A percentile compares a stretch with the other conserved stretches of the same genome.
Evolutionary conservation across 208 protist species (phyloP).

Genomic region (Trypanosoma melophagium): DNA sequence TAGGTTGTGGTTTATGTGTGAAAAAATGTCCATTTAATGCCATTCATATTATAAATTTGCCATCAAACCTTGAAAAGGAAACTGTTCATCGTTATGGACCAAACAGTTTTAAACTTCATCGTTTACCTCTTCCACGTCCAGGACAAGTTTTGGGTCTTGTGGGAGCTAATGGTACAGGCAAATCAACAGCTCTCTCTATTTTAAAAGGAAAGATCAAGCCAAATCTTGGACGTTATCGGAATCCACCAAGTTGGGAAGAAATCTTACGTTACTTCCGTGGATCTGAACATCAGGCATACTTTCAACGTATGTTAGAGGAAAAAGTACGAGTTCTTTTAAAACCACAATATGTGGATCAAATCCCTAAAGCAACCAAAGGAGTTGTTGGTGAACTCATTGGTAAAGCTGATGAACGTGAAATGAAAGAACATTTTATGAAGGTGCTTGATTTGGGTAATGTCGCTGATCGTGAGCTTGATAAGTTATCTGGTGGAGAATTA

Average conservation of each 20-base stretch:
- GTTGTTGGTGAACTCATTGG: slow-evolving; percentile 92
- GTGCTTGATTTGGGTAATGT: slow-evolving; percentile 94
- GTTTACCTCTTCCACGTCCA: slow-evolving; percentile 97
- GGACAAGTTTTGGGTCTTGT: slow-evolving; percentile 99
- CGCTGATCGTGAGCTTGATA: slow-evolving; percentile 91
- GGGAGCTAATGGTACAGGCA: slow-evolving; percentile 99
- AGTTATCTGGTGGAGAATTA: slow-evolving; percentile 99
- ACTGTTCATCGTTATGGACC: slow-evolving; percentile 99
- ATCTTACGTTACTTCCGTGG: slow-evolving; percentile 99
- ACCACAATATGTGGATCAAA: slow-evolving; percentile 99
- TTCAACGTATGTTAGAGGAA: slow-evolving; percentile 98
- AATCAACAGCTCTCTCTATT: slow-evolving; percentile 99
- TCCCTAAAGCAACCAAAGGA: slow-evolving; percentile 97
- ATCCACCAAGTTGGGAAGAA: slow-evolving; percentile 97
- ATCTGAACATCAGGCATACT: slow-evolving; percentile 99
- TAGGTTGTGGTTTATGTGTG: slow-evolving; percentile 99
- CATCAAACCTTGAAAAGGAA: slow-evolving; percentile 96
- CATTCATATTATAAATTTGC: slow-evolving; percentile 99
- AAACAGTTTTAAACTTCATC: slow-evolving; percentile 99
- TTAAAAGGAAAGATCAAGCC: slow-evolving; percentile 98
- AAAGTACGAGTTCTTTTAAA: slow-evolving; percentile 98
- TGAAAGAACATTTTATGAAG: slow-evolving; percentile 82
- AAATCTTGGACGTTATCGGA: slow-evolving; percentile 97
- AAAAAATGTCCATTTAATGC: slow-evolving; percentile 99
- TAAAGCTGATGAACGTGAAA: slow-evolving; percentile 88